Conservation (phyloP, 371 early-diverging fungal species). For the Syncephalastrum monosporum region DNA sequence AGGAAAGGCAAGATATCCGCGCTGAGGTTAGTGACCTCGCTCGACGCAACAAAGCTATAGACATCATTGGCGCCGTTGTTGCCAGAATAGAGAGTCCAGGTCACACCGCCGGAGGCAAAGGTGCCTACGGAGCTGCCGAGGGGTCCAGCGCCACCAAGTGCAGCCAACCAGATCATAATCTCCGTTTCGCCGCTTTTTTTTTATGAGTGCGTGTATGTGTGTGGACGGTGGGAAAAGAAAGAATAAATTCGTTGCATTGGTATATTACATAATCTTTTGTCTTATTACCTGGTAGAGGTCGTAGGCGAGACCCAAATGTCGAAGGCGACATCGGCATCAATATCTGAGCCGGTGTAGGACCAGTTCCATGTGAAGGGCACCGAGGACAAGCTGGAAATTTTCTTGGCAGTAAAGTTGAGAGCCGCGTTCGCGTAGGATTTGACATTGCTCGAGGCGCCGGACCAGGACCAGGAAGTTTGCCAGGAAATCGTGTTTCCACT, state of each 20-base stretch:
- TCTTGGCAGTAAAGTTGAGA: slow-evolving; percentile 3
- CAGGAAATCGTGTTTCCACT: slow-evolving; percentile 10
- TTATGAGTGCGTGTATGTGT: too few relatives aligned
- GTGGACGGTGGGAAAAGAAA: too few relatives aligned
- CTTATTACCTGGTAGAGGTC: slow-evolving; percentile 1
- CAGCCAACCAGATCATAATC: slow-evolving; percentile 15
- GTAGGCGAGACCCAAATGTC: slow-evolving; percentile 13
- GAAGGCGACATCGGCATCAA: slow-evolving; percentile 15
- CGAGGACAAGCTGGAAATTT: slow-evolving; percentile 2
- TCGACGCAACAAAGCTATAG: slow-evolving; percentile 18
- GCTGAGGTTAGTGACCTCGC: slow-evolving; percentile 3
- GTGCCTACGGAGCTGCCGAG: slow-evolving; percentile 12
- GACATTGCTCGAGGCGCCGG: slow-evolving; percentile 9
- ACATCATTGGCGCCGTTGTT: slow-evolving; percentile 19
- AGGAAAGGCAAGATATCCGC: slow-evolving; percentile 15
- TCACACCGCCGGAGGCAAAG: slow-evolving; percentile 6
- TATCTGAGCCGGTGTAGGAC: slow-evolving; percentile 9
- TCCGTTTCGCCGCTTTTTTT: slow-evolving; percentile 5
- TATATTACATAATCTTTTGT: too few relatives aligned
- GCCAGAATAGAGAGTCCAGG: slow-evolving; percentile 14
- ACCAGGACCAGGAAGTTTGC: slow-evolving; percentile 13
- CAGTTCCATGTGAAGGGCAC: slow-evolving; percentile 16
- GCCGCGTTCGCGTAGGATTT: slow-evolving; percentile 16
- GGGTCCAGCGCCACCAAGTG: slow-evolving; percentile 11
- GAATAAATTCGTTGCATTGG: too few relatives aligned